Evolutionary conservation across 345 rosid species (phyloP).

Genomic region (Syzygium grande): DNA sequence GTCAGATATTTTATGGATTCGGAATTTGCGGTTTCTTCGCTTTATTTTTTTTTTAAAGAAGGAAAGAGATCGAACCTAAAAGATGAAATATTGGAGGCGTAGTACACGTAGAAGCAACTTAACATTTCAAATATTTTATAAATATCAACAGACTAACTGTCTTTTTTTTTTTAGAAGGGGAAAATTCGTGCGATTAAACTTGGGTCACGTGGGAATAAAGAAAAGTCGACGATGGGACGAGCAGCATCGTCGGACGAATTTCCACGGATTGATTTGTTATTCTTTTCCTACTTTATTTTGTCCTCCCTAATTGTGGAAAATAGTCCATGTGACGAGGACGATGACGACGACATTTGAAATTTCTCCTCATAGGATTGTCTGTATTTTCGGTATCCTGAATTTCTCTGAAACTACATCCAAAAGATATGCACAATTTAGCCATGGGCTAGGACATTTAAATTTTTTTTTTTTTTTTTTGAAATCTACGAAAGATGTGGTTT

Average conservation of each 20-base stretch:
- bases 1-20: neutral
- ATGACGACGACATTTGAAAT: too few relatives aligned
- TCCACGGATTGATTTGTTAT: neutral
- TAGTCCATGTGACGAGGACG: neutral
- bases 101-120: neutral
- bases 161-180: too few relatives aligned
- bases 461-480: too few relatives aligned
- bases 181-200: neutral
- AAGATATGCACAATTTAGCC: too few relatives aligned
- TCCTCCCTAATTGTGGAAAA: neutral
- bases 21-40: neutral
- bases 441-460: too few relatives aligned
- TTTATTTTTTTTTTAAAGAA: too few relatives aligned
- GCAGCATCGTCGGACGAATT: neutral
- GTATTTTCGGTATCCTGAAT: too few relatives aligned
- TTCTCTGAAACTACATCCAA: too few relatives aligned
- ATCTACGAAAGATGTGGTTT: too few relatives aligned
- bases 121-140: neutral
- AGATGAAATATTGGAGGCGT: neutral
- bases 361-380: neutral
- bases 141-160: neutral
- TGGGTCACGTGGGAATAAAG: neutral
- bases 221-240: neutral
- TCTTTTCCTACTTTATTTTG: neutral
- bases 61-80: neutral